Conservation (phyloP, 2,329 filamentous ascomycete species). For the Tolypocladium album region DNA sequence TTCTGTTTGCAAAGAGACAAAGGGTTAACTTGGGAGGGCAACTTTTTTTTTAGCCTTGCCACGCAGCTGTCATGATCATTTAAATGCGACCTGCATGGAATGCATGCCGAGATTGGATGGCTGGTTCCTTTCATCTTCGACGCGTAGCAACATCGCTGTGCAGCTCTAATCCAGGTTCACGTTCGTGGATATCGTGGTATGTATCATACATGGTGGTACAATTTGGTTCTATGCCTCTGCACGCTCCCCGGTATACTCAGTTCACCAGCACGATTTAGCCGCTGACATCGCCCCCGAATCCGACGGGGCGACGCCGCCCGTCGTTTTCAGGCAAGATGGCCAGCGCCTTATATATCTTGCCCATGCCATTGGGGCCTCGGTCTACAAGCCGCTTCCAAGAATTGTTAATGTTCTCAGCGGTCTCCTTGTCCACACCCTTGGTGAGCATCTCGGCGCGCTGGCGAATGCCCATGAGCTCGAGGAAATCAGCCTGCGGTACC, state of each 20-base stretch:
- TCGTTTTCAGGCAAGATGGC: conserved; percentile 77
- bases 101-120: background rate
- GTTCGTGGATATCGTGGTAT: background rate
- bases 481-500: conserved; percentile 71
- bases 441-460: conserved; percentile 63
- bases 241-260: background rate
- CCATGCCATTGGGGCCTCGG: conserved; percentile 75
- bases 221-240: background rate
- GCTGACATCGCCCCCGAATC: conserved; percentile 68
- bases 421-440: conserved; percentile 33
- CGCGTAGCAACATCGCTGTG: background rate
- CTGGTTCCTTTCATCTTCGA: background rate
- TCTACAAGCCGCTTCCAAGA: conserved; percentile 82
- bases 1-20: background rate
- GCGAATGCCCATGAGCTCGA: conserved; percentile 71
- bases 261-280: background rate
- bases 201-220: background rate
- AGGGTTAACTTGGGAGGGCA: background rate
- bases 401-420: conserved; percentile 52
- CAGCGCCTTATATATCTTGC: conserved; percentile 86
- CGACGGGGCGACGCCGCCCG: conserved; percentile 67
- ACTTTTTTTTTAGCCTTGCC: background rate
- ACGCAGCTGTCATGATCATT: background rate
- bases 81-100: too few species aligned
- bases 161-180: background rate